These are phyloP conservation scores for Amoebophrya sp. DNA, from an alignment of 169 alveolate species.

Conservation along the genomic window DNA sequence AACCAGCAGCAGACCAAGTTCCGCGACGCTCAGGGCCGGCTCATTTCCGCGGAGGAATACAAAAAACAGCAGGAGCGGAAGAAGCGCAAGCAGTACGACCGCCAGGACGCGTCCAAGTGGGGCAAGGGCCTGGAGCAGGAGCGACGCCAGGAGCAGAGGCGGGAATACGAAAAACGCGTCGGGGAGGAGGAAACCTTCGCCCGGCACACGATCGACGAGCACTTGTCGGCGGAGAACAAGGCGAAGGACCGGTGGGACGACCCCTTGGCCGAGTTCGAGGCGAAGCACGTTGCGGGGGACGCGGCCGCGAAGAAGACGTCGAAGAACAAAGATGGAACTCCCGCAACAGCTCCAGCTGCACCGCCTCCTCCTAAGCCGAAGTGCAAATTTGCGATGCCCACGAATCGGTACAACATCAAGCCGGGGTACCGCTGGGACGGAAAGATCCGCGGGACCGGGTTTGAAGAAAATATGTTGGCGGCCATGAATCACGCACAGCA, in stretches of 20 bases:
- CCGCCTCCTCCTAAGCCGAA: too few species aligned
- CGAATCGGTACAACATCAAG: constrained; percentile 78
- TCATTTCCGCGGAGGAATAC: background rate
- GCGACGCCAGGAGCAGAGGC: background rate
- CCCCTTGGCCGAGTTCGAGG: background rate
- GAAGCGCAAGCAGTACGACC: constrained; percentile 18
- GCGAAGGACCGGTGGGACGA: background rate
- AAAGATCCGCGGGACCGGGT: constrained; percentile 86
- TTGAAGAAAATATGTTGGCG: constrained; percentile 69
- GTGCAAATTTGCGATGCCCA: constrained; percentile 71
- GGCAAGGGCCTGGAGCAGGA: background rate
- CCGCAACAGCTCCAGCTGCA: too few species aligned
- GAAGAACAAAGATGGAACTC: background rate
- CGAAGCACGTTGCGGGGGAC: background rate
- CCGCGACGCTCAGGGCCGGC: background rate
- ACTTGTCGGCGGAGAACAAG: background rate
- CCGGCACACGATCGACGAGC: background rate
- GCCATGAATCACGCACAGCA: constrained; percentile 33
- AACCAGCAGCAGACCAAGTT: background rate
- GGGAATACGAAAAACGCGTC: background rate
- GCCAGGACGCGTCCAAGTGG: constrained; percentile 11
- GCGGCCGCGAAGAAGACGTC: background rate
- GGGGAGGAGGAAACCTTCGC: background rate
- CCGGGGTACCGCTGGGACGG: constrained; percentile 97
- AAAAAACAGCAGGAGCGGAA: background rate